phyloP scores from a whole-genome alignment of 164 flowering plant species.

The Vitis rotundifolia region DNA sequence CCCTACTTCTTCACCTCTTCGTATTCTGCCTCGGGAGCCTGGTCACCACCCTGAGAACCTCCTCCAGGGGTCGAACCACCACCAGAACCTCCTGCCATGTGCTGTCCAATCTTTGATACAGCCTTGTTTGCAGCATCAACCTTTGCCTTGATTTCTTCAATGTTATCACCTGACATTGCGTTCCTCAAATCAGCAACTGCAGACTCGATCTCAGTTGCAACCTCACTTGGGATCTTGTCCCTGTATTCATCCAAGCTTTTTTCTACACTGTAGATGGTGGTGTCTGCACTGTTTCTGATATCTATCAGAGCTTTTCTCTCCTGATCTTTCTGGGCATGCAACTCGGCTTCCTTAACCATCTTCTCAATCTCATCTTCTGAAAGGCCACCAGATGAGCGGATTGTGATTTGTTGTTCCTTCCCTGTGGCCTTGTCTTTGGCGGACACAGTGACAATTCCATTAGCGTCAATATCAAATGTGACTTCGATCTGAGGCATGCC shows the following conservation, averaged over 20 bases:
- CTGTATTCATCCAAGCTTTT: conserved; percentile 72
- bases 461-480: conserved; percentile 71
- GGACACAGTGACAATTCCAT: conserved; percentile 70
- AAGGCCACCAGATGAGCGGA: conserved; percentile 69
- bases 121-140: conserved; percentile 73
- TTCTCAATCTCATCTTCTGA: conserved; percentile 71
- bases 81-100: conserved; percentile 52
- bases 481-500: conserved; percentile 77
- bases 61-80: conserved; percentile 40
- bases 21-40: conserved; percentile 71
- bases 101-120: conserved; percentile 73
- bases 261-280: conserved; percentile 68
- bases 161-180: conserved; percentile 40
- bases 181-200: conserved; percentile 61
- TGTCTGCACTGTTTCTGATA: conserved; percentile 63
- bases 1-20: conserved; percentile 71
- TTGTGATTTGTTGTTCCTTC: conserved; percentile 71
- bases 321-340: conserved; percentile 65
- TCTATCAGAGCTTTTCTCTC: conserved; percentile 69
- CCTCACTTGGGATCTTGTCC: conserved; percentile 63
- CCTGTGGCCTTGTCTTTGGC: conserved; percentile 73
- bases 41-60: conserved; percentile 49
- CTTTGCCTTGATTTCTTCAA: conserved; percentile 64
- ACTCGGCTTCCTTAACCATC: conserved; percentile 78
- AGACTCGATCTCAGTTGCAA: conserved; percentile 57